Evolutionary conservation across 2,329 filamentous ascomycete genomes (phyloP).

Genomic region (Stagonosporopsis chrysanthemi): DNA sequence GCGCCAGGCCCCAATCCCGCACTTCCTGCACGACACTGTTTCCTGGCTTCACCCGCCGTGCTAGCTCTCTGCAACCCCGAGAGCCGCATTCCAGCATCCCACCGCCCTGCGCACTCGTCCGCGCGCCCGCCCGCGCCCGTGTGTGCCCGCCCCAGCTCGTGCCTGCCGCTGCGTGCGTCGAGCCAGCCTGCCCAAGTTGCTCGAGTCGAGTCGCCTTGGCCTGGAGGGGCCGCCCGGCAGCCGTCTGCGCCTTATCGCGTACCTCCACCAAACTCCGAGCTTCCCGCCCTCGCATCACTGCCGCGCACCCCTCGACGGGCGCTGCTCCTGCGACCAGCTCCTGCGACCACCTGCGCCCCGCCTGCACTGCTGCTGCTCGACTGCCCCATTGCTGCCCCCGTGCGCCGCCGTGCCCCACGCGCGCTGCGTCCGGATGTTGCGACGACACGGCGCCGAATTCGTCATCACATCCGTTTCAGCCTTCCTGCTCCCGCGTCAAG

Average conservation of each 20-base stretch:
- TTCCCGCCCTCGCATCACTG: conserved; percentile 36
- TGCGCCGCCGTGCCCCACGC: conserved; percentile 15
- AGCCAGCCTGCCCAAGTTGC: conserved; percentile 3
- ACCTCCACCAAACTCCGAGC: conserved; percentile 38
- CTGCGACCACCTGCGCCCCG: conserved; percentile 25
- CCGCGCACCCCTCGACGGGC: conserved; percentile 17
- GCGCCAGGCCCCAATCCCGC: conserved; percentile 29
- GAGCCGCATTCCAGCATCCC: conserved; percentile 33
- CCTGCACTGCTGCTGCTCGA: conserved; percentile 1
- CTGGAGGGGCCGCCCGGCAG: conserved; percentile 33
- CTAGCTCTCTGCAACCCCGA: conserved; percentile 29
- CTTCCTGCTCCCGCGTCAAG: conserved; percentile 38
- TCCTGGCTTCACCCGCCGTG: conserved; percentile 26
- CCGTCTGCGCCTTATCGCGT: conserved; percentile 35
- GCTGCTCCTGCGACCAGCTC: conserved; percentile 30
- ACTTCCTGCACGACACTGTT: conserved; percentile 33
- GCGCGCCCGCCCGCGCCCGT: conserved; percentile 21
- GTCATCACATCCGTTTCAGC: conserved; percentile 50
- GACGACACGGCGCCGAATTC: conserved; percentile 42
- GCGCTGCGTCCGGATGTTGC: conserved; percentile 45
- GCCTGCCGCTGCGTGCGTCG: conserved; percentile 37
- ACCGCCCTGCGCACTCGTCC: conserved; percentile 13
- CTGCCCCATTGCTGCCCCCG: background rate
- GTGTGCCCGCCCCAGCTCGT: conserved; percentile 35
- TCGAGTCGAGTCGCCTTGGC: background rate